These are phyloP conservation scores for Psilocybe azurescens DNA, from an alignment of 768 basidiomycete species.

Conservation along the genomic window DNA sequence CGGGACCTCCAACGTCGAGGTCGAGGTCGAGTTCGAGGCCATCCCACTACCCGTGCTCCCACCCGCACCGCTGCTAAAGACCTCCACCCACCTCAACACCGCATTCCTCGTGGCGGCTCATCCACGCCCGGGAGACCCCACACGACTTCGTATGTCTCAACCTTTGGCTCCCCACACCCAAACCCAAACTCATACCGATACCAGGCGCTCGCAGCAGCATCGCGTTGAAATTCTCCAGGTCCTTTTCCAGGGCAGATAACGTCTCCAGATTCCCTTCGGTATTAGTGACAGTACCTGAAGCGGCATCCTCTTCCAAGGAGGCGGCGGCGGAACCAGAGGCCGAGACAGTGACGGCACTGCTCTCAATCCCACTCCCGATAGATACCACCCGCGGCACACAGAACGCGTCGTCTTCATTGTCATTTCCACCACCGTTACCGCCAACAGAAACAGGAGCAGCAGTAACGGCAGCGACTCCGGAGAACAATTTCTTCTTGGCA, in stretches of 20 bases:
- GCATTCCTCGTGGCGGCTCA: slow-evolving; percentile 11
- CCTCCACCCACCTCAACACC: slow-evolving; percentile 11
- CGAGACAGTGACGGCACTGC: not conserved
- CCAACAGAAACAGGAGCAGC: not conserved
- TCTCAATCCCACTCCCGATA: slow-evolving; percentile 4
- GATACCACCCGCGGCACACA: slow-evolving; percentile 12
- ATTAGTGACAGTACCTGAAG: not conserved
- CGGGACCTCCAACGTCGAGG: not conserved
- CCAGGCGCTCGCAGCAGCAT: slow-evolving; percentile 16
- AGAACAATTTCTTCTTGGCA: not conserved
- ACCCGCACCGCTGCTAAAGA: not conserved
- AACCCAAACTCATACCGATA: too few relatives aligned
- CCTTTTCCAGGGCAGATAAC: slow-evolving; percentile 16
- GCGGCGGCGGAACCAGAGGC: too few relatives aligned
- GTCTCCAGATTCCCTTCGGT: slow-evolving; percentile 20
- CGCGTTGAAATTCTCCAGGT: slow-evolving; percentile 26
- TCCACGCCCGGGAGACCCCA: slow-evolving; percentile 18
- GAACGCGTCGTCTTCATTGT: slow-evolving; percentile 10
- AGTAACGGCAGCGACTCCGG: slow-evolving; percentile 26
- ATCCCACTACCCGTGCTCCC: too few relatives aligned
- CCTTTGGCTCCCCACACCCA: too few relatives aligned
- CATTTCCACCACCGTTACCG: slow-evolving; percentile 5
- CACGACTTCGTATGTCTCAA: slow-evolving; percentile 23
- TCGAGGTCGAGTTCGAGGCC: too few relatives aligned
- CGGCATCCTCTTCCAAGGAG: not conserved